Conservation (phyloP, 2,329 filamentous ascomycete genomes). For the Anisogramma anomala region DNA sequence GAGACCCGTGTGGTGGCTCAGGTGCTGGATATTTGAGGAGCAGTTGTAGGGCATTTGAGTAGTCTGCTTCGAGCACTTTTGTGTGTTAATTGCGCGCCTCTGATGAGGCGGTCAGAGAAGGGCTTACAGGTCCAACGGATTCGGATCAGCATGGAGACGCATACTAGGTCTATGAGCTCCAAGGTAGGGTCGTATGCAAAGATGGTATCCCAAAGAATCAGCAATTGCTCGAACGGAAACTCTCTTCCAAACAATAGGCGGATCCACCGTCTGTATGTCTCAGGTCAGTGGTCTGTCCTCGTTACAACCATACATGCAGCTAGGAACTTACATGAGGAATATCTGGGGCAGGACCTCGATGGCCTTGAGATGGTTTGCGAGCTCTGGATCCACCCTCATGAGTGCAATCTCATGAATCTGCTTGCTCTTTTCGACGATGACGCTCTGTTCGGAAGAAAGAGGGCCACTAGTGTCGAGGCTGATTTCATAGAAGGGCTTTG, state of each 20-base stretch:
- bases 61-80: conserved; percentile 73
- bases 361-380: conserved; percentile 66
- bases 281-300: background rate
- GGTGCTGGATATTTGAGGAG: conserved; percentile 74
- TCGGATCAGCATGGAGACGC: conserved; percentile 82
- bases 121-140: conserved; percentile 77
- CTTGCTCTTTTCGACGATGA: conserved; percentile 76
- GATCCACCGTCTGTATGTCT: conserved; percentile 72
- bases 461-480: conserved; percentile 23
- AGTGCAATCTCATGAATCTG: conserved; percentile 78
- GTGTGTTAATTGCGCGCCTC: conserved; percentile 11
- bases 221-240: conserved; percentile 75
- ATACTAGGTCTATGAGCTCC: conserved; percentile 79
- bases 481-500: conserved; percentile 78
- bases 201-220: conserved; percentile 80
- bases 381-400: conserved; percentile 66
- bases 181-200: conserved; percentile 76
- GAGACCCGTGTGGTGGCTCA: conserved; percentile 49
- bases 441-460: conserved; percentile 33
- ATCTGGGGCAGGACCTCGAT: conserved; percentile 94
- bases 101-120: background rate
- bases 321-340: conserved; percentile 64
- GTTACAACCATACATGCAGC: background rate
- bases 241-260: conserved; percentile 86
- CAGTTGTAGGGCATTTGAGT: conserved; percentile 70